Evolutionary conservation across 2,329 filamentous ascomycete genomes (phyloP).

Genomic region (Uncinocarpus reesii): DNA sequence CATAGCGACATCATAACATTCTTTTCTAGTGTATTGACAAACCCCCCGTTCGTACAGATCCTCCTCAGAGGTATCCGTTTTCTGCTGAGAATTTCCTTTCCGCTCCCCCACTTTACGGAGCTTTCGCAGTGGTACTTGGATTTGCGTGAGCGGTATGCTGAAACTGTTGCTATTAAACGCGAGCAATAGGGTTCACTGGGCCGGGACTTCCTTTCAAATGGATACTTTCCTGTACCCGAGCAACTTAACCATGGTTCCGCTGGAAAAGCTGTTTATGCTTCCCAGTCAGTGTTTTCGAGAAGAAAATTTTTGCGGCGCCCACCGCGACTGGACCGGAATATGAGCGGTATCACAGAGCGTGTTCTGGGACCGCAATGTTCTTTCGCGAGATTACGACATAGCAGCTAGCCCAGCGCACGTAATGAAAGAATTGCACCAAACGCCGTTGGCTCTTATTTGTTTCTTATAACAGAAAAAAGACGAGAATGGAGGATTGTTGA

Average conservation of each 20-base stretch:
- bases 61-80: not conserved
- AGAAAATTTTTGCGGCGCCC: not conserved
- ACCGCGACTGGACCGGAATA: no score
- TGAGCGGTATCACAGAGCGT: no score
- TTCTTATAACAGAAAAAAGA: no score
- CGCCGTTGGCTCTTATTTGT: no score
- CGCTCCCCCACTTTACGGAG: not conserved
- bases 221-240: conserved; percentile 5
- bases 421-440: no score
- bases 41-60: not conserved
- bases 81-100: not conserved
- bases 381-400: no score
- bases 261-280: not conserved
- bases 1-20: not conserved
- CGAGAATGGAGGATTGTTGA: no score
- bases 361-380: no score
- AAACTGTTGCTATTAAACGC: not conserved
- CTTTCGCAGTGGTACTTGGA: not conserved
- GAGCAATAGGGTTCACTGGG: not conserved
- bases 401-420: no score
- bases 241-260: conserved; percentile 2
- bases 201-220: not conserved
- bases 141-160: no score
- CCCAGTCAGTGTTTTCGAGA: not conserved
- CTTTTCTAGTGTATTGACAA: not conserved